Percentiles rank a stretch among this genome's conserved stretches.
Conservation (phyloP, 2,329 filamentous ascomycete genomes). For the Fusarium sp. region DNA sequence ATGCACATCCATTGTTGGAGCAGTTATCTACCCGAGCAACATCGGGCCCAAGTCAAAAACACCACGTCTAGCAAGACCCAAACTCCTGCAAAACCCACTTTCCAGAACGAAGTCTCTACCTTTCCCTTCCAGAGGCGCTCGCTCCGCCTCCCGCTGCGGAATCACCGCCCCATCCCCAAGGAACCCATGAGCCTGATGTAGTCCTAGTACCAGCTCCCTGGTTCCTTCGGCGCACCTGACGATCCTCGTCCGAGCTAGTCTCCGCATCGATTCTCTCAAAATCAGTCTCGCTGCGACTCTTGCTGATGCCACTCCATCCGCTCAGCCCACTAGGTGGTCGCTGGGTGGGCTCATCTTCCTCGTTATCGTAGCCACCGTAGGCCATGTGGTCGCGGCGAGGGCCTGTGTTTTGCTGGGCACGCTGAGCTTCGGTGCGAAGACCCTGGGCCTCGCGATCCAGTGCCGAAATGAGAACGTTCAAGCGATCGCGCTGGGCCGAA, state of each 20-base stretch:
- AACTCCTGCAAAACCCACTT: slow-evolving; percentile 49
- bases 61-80: slow-evolving; percentile 43
- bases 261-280: slow-evolving; percentile 91
- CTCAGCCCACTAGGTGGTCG: slow-evolving; percentile 64
- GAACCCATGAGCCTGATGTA: slow-evolving; percentile 61
- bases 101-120: slow-evolving; percentile 47
- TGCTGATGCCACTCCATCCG: slow-evolving; percentile 72
- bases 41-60: slow-evolving; percentile 31
- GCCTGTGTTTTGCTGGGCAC: slow-evolving; percentile 40
- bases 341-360: slow-evolving; percentile 54
- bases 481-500: slow-evolving; percentile 80
- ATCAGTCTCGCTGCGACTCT: slow-evolving; percentile 87
- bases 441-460: slow-evolving; percentile 83
- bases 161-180: slow-evolving; percentile 61
- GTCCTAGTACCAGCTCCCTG: slow-evolving; percentile 41
- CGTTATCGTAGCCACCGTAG: slow-evolving; percentile 47
- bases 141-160: slow-evolving; percentile 28
- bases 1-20: slow-evolving; percentile 21
- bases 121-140: slow-evolving; percentile 57
- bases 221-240: slow-evolving; percentile 52
- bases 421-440: slow-evolving; percentile 58
- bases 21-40: neutral
- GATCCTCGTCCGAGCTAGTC: slow-evolving; percentile 70
- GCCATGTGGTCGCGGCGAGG: slow-evolving; percentile 44
- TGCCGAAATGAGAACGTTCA: slow-evolving; percentile 80